A percentile compares a stretch with the other conserved stretches of the same genome.
Conservation (phyloP, 805 yeast species). For the Saccharomycopsis schoenii region DNA sequence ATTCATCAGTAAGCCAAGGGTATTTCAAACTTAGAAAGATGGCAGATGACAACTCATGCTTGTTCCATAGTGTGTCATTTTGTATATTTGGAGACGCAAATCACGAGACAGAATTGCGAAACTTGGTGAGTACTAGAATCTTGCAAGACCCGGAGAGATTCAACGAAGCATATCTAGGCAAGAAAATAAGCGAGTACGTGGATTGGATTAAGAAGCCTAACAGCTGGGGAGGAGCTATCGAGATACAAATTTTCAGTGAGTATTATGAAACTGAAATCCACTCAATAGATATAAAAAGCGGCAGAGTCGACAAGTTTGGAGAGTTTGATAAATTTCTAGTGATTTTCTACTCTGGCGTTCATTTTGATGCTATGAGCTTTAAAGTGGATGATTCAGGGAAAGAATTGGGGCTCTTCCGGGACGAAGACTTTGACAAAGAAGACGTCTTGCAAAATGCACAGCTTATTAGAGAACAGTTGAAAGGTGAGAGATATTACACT, state of each 20-base stretch:
- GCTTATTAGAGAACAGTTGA: conserved; percentile 31
- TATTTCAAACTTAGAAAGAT: conserved; percentile 35
- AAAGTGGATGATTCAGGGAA: background rate
- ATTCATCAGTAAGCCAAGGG: background rate
- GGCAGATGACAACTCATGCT: conserved; percentile 72
- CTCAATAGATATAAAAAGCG: conserved; percentile 57
- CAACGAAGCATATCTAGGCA: conserved; percentile 49
- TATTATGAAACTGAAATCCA: conserved; percentile 42
- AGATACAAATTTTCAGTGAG: conserved; percentile 50
- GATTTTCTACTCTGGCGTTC: conserved; percentile 59
- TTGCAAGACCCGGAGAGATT: conserved; percentile 34
- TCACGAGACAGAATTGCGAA: conserved; percentile 39
- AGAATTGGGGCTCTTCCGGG: conserved; percentile 22
- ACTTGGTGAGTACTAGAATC: conserved; percentile 41
- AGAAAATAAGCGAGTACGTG: conserved; percentile 37
- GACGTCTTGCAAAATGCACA: conserved; percentile 30
- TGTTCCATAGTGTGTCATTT: conserved; percentile 57
- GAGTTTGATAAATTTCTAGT: conserved; percentile 34
- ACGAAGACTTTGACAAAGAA: conserved; percentile 32
- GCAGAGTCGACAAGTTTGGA: conserved; percentile 42
- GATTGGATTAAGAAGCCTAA: conserved; percentile 50
- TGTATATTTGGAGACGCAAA: conserved; percentile 36
- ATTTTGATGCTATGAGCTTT: conserved; percentile 51
- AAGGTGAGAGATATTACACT: conserved; percentile 47
- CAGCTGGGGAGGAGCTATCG: conserved; percentile 84